These are phyloP conservation scores for Cordyceps cateniannulata DNA, from an alignment of 2,329 filamentous ascomycete species.

Conservation along the genomic window DNA sequence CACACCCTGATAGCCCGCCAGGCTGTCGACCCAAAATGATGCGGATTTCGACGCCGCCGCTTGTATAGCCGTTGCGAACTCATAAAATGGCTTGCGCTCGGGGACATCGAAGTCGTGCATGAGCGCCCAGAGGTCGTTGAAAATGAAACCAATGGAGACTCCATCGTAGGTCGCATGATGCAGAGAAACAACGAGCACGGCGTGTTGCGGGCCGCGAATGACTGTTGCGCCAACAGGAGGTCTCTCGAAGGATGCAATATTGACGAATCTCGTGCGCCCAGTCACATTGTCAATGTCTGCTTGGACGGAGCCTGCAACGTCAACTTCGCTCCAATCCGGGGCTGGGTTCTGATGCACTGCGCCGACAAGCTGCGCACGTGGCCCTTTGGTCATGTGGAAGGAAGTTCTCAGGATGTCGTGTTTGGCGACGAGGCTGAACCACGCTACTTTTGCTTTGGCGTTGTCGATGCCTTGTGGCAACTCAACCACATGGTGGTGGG, in stretches of 20 bases:
- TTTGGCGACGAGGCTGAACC: constrained; percentile 13
- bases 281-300: not conserved
- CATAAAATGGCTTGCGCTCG: not conserved
- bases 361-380: constrained; percentile 3
- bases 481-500: constrained; percentile 14
- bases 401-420: constrained; percentile 22
- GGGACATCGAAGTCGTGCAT: not conserved
- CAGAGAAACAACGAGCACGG: not conserved
- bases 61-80: not conserved
- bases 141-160: not conserved
- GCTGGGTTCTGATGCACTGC: constrained; percentile 7
- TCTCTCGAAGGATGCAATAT: not conserved
- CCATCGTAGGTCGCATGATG: not conserved
- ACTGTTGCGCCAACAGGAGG: not conserved
- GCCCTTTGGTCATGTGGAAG: constrained; percentile 18
- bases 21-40: not conserved
- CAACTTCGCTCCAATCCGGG: not conserved
- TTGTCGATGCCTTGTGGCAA: constrained; percentile 11
- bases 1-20: not conserved
- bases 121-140: not conserved
- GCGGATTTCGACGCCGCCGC: not conserved
- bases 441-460: constrained; percentile 14
- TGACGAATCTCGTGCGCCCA: not conserved
- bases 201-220: not conserved
- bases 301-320: not conserved